phyloP scores from a whole-genome alignment of 768 basidiomycete genomes.

The Kockovaella imperatae region DNA sequence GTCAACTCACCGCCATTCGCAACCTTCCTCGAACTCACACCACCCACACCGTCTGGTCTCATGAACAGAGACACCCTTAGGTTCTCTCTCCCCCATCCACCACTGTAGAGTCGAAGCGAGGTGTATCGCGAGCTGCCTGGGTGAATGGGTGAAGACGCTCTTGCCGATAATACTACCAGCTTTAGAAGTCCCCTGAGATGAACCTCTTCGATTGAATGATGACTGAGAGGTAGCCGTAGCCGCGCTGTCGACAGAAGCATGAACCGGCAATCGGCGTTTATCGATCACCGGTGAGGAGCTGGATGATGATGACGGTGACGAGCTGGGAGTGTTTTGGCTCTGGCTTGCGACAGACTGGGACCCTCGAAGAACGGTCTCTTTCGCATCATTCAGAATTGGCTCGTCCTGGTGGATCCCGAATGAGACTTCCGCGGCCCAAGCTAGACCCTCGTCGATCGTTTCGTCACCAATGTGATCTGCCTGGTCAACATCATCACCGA shows the following conservation, averaged over 20 bases:
- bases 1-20: constrained; percentile 62
- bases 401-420: background rate
- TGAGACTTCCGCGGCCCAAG: constrained; percentile 30
- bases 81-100: constrained; percentile 66
- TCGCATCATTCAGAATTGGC: constrained; percentile 1
- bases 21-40: constrained; percentile 66
- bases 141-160: constrained; percentile 55
- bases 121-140: constrained; percentile 52
- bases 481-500: no score
- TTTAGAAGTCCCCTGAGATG: constrained; percentile 1
- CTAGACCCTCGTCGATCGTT: constrained; percentile 19
- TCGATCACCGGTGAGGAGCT: no score
- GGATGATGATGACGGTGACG: no score
- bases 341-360: background rate
- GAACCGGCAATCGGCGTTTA: no score
- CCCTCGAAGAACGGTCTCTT: constrained; percentile 2
- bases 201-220: no score
- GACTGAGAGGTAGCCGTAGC: no score
- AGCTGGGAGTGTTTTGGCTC: no score
- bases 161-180: constrained; percentile 56
- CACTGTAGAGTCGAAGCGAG: constrained; percentile 57
- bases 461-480: background rate
- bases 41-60: constrained; percentile 62
- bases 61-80: constrained; percentile 61
- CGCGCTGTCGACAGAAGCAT: no score